These are phyloP conservation scores for Endogone sp. DNA, from an alignment of 192 early-diverging fungal species.

Conservation along the genomic window DNA sequence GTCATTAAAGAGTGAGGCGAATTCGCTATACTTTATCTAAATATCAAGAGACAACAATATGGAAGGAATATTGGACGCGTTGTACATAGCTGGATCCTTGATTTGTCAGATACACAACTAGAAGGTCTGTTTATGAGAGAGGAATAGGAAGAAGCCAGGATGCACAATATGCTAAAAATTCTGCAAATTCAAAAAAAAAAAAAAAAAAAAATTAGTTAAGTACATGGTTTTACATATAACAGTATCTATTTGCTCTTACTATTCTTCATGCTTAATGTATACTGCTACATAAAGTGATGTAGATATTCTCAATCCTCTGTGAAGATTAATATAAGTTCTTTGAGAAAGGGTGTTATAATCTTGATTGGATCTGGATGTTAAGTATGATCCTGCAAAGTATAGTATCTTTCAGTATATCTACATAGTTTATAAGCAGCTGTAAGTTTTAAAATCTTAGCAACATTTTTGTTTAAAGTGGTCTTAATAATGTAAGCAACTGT, in stretches of 20 bases:
- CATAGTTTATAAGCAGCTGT: neutral
- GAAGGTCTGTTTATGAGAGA: neutral
- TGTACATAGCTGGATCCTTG: neutral
- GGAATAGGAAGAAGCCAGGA: neutral
- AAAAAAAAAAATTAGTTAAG: neutral
- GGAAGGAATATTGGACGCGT: neutral
- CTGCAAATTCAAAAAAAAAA: neutral
- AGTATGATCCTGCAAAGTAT: neutral
- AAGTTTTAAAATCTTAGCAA: neutral
- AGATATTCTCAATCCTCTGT: neutral
- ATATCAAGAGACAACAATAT: neutral
- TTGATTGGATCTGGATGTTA: neutral
- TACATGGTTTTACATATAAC: neutral
- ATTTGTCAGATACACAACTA: neutral
- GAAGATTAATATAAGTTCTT: neutral
- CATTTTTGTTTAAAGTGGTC: neutral
- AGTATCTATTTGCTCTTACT: neutral
- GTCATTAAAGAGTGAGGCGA: neutral
- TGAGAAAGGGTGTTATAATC: neutral
- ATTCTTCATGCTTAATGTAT: neutral
- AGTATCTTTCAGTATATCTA: neutral
- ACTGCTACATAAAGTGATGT: neutral
- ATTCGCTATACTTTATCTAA: neutral
- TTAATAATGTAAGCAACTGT: neutral
- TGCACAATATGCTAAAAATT: neutral